Evolutionary conservation across 768 basidiomycete genomes (phyloP).

Genomic region (Rubroboletus satanas): DNA sequence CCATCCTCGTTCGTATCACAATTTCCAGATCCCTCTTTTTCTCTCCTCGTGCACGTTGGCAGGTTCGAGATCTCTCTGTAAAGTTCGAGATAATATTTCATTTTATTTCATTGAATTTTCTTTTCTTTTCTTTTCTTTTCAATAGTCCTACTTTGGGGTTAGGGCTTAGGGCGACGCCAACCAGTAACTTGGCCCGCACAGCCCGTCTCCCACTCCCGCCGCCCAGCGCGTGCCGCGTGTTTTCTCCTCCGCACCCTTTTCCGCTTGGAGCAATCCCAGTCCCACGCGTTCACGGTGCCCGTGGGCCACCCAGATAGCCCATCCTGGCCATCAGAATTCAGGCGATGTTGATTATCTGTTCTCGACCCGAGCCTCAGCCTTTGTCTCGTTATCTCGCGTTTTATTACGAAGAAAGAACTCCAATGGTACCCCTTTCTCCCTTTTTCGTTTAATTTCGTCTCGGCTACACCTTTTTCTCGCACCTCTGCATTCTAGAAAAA

Average conservation of each 20-base stretch:
- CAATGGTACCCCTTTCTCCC: neutral
- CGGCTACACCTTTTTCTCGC: conserved; percentile 1
- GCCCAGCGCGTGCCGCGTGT: conserved; percentile 20
- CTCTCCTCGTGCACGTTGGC: neutral
- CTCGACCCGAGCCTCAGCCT: neutral
- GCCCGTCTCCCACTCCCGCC: conserved; percentile 17
- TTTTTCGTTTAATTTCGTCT: conserved; percentile 6
- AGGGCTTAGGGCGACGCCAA: conserved; percentile 26
- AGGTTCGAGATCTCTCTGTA: conserved; percentile 12
- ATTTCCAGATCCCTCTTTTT: neutral
- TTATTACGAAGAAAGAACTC: conserved; percentile 10
- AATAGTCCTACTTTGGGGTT: conserved; percentile 23
- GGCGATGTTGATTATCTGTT: neutral
- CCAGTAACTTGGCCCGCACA: neutral
- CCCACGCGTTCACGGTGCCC: neutral
- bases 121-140: neutral
- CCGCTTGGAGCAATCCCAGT: neutral
- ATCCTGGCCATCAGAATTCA: neutral
- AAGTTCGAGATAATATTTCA: neutral
- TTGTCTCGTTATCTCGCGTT: neutral
- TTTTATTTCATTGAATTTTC: neutral
- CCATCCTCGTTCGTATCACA: conserved; percentile 4
- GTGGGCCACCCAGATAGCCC: neutral
- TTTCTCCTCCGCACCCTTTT: conserved; percentile 7
- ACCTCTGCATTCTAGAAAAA: conserved; percentile 7